These are phyloP conservation scores for Neonectria coccinea DNA, from an alignment of 2,329 filamentous ascomycete species.

Conservation along the genomic window DNA sequence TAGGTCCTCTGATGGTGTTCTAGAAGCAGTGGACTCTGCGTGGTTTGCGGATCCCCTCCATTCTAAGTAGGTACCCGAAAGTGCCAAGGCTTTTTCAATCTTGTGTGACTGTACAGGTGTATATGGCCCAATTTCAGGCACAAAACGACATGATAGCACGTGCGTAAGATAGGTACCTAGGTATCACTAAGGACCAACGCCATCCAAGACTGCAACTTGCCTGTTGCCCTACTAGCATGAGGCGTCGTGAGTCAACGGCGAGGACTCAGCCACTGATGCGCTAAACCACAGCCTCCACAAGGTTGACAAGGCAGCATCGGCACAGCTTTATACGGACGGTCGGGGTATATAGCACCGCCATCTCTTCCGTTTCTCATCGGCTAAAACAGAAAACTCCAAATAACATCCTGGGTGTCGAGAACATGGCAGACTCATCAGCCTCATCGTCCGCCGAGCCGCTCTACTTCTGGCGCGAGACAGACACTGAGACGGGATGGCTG, in stretches of 20 bases:
- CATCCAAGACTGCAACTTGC: not conserved
- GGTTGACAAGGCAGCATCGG: slow-evolving; percentile 23
- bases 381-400: not conserved
- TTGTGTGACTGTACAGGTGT: not conserved
- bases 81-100: not conserved
- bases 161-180: too few relatives aligned
- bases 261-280: slow-evolving; percentile 30
- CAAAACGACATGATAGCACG: not conserved
- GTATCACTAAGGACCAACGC: not conserved
- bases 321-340: not conserved
- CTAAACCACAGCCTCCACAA: slow-evolving; percentile 21
- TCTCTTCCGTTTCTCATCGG: not conserved
- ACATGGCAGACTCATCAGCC: slow-evolving; percentile 27
- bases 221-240: not conserved
- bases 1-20: too few relatives aligned
- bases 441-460: slow-evolving; percentile 39
- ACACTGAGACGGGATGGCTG: slow-evolving; percentile 65
- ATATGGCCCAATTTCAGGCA: not conserved
- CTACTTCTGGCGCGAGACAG: slow-evolving; percentile 63
- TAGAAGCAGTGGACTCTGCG: too few relatives aligned
- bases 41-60: too few relatives aligned
- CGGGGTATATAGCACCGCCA: slow-evolving; percentile 16
- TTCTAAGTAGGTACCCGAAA: too few relatives aligned
- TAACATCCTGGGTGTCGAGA: not conserved
- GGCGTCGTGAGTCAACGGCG: slow-evolving; percentile 40